Conservation (phyloP, 208 protist species). For the Naegleria fowleri region DNA sequence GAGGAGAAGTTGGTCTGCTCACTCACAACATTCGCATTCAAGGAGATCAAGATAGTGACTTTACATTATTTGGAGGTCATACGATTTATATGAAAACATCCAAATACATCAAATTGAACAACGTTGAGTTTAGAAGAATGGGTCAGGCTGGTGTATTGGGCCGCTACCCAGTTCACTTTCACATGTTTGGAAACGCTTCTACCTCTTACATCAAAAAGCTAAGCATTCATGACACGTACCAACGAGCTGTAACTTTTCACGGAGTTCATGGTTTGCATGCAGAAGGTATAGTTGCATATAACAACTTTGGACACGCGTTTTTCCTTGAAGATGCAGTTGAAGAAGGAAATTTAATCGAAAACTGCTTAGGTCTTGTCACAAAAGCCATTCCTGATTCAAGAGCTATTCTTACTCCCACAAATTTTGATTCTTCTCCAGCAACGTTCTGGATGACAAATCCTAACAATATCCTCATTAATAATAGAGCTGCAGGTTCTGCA, state of each 20-base stretch:
- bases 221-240: constrained; percentile 44
- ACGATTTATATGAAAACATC: background rate
- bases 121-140: background rate
- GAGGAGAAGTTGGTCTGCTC: constrained; percentile 52
- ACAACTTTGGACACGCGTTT: constrained; percentile 43
- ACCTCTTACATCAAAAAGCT: constrained; percentile 37
- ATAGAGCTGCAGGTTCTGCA: constrained; percentile 41
- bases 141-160: background rate
- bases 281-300: constrained; percentile 42
- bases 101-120: background rate
- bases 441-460: constrained; percentile 47
- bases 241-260: constrained; percentile 42
- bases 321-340: constrained; percentile 51
- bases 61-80: constrained; percentile 36
- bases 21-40: constrained; percentile 54
- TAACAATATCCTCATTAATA: constrained; percentile 35
- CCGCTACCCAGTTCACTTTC: constrained; percentile 48
- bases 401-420: constrained; percentile 19
- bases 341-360: constrained; percentile 33
- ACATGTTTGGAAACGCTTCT: constrained; percentile 26
- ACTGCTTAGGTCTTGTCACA: constrained; percentile 40
- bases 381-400: background rate
- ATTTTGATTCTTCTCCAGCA: constrained; percentile 35
- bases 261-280: constrained; percentile 37
- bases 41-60: constrained; percentile 45